Evolutionary conservation across 768 basidiomycete genomes (phyloP).

Genomic region (Amanita brunnescens): DNA sequence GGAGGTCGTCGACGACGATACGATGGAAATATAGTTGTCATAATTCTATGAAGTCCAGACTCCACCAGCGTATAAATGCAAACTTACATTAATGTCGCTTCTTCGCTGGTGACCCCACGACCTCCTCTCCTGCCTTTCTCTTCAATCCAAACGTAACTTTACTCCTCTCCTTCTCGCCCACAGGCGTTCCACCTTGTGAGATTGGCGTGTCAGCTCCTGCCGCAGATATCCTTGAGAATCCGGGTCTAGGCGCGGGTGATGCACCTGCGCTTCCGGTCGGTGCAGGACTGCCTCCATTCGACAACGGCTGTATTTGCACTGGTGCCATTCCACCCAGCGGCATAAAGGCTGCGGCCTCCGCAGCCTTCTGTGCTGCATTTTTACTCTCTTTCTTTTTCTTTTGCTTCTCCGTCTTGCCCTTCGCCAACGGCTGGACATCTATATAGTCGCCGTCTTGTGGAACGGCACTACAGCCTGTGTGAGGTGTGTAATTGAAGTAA

Average conservation of each 20-base stretch:
- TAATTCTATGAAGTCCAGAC: background rate
- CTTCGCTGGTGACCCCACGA: conserved; percentile 61
- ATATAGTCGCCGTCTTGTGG: conserved; percentile 80
- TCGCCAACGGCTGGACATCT: conserved; percentile 71
- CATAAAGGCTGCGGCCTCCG: conserved; percentile 44
- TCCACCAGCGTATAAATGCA: no score
- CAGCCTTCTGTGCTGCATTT: conserved; percentile 31
- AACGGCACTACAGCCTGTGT: conserved; percentile 50
- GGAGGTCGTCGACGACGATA: conserved; percentile 18
- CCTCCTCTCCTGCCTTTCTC: conserved; percentile 70
- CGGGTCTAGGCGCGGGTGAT: conserved; percentile 62
- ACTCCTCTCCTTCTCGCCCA: conserved; percentile 61
- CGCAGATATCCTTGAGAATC: conserved; percentile 69
- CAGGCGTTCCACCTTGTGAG: conserved; percentile 47
- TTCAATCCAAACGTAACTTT: conserved; percentile 79
- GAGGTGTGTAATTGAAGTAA: conserved; percentile 8
- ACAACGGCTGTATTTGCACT: conserved; percentile 32
- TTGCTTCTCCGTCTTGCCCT: conserved; percentile 75
- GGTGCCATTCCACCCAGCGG: conserved; percentile 46
- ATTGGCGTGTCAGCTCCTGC: conserved; percentile 31
- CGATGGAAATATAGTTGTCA: conserved; percentile 34
- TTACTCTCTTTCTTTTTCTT: conserved; percentile 78
- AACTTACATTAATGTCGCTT: background rate
- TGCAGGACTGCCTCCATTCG: conserved; percentile 40
- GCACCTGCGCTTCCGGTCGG: conserved; percentile 34